phyloP scores from a whole-genome alignment of 192 early-diverging fungal species.

The Dimargaris cristalligena region DNA sequence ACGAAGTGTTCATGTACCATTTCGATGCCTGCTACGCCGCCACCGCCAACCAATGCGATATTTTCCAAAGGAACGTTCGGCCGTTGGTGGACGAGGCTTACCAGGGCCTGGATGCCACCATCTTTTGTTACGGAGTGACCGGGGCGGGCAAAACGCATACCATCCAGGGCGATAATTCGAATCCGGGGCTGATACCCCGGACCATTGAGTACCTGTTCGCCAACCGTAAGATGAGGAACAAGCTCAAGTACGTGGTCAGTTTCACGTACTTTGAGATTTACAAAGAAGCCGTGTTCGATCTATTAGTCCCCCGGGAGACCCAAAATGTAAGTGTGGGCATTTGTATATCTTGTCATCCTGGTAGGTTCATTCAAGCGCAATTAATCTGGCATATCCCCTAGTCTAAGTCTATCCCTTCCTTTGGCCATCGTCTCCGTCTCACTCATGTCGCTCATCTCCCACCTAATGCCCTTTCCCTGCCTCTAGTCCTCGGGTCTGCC shows the following conservation, averaged over 20 bases:
- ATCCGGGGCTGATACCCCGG: conserved; percentile 45
- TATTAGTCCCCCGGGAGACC: conserved; percentile 24
- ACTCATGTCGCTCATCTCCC: conserved; percentile 2
- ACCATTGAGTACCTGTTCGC: conserved; percentile 35
- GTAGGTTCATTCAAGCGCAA: no score
- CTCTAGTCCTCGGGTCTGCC: conserved; percentile 19
- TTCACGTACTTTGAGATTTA: conserved; percentile 53
- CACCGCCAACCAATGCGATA: conserved; percentile 20
- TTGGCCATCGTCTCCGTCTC: no score
- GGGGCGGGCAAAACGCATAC: conserved; percentile 52
- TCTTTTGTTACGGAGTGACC: conserved; percentile 53
- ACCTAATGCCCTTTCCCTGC: no score
- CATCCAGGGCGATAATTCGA: conserved; percentile 31
- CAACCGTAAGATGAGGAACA: conserved; percentile 8
- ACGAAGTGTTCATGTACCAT: conserved; percentile 19
- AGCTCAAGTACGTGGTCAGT: conserved; percentile 16
- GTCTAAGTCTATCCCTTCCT: no score
- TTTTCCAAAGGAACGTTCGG: conserved; percentile 35
- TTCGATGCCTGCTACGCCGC: conserved; percentile 37
- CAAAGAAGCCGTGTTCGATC: conserved; percentile 44
- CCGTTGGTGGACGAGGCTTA: conserved; percentile 37
- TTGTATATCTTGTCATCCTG: no score
- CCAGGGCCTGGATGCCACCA: conserved; percentile 39
- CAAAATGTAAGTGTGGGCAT: conserved; percentile 14
- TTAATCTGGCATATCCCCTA: no score